A percentile compares a stretch with the other conserved stretches of the same genome.
Conservation (phyloP, 768 basidiomycete species). For the Mrakia blollopis region DNA sequence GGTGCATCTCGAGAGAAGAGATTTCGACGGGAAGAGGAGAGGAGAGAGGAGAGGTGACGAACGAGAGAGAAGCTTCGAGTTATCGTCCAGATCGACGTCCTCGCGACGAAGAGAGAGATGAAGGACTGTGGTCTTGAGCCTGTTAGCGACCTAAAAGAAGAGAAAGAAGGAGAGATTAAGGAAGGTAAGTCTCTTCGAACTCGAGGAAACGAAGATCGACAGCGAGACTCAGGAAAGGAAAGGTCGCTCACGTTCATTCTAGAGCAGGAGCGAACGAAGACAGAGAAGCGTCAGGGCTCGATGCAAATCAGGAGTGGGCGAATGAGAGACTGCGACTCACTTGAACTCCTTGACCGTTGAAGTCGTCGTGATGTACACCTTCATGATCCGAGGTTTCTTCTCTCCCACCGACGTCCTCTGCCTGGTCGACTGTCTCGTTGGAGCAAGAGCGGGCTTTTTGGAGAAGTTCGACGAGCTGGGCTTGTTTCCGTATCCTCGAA, state of each 20-base stretch:
- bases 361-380: background rate
- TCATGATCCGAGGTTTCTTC: background rate
- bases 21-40: no score
- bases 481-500: background rate
- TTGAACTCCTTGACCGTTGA: constrained; percentile 8
- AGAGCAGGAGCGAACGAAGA: background rate
- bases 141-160: background rate
- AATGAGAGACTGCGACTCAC: background rate
- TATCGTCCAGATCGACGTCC: constrained; percentile 1
- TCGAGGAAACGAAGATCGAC: background rate
- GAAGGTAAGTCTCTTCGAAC: no score
- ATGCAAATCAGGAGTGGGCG: background rate
- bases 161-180: background rate
- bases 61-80: constrained; percentile 9
- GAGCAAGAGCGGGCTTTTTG: background rate
- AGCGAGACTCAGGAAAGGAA: background rate
- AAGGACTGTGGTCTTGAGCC: constrained; percentile 4
- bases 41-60: background rate
- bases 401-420: background rate
- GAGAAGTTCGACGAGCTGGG: background rate
- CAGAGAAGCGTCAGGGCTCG: background rate
- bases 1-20: background rate
- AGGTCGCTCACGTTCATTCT: no score
- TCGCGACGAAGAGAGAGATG: constrained; percentile 7
- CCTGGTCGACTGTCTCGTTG: background rate